Percentiles rank a stretch among this genome's conserved stretches.
Conservation (phyloP, 768 basidiomycete genomes). For the Kwoniella dendrophila region DNA sequence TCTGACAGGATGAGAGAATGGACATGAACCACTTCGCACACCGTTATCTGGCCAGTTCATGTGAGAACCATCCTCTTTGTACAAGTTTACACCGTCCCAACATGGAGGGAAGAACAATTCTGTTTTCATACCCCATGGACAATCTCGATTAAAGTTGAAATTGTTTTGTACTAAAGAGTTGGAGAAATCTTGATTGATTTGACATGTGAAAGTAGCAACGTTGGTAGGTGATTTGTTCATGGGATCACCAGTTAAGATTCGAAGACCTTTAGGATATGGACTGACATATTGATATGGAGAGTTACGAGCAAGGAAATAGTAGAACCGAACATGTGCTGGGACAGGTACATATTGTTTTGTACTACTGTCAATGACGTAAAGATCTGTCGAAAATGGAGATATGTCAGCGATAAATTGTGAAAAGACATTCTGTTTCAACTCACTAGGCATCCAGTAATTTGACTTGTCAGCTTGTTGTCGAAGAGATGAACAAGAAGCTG, state of each 20-base stretch:
- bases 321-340: constrained; percentile 38
- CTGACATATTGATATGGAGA: constrained; percentile 33
- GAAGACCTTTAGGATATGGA: constrained; percentile 51
- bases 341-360: constrained; percentile 19
- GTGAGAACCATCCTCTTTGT: constrained; percentile 41
- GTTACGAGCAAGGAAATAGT: constrained; percentile 49
- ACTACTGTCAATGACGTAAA: constrained; percentile 22
- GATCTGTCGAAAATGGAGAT: constrained; percentile 5
- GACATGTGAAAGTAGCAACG: constrained; percentile 28
- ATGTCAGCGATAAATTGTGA: not conserved
- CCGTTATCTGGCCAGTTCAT: constrained; percentile 38
- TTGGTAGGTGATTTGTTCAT: constrained; percentile 31
- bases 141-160: constrained; percentile 30
- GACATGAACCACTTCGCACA: constrained; percentile 26
- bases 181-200: constrained; percentile 26
- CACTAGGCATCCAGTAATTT: constrained; percentile 47
- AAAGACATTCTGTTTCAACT: not conserved
- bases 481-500: constrained; percentile 39
- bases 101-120: constrained; percentile 44
- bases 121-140: constrained; percentile 43
- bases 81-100: constrained; percentile 53
- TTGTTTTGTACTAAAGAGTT: constrained; percentile 13
- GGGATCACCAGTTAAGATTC: constrained; percentile 50
- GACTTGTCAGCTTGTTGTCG: constrained; percentile 48
- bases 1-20: constrained; percentile 47